phyloP scores from a whole-genome alignment of 2,329 filamentous ascomycete genomes.

The Graphilbum sp. region DNA sequence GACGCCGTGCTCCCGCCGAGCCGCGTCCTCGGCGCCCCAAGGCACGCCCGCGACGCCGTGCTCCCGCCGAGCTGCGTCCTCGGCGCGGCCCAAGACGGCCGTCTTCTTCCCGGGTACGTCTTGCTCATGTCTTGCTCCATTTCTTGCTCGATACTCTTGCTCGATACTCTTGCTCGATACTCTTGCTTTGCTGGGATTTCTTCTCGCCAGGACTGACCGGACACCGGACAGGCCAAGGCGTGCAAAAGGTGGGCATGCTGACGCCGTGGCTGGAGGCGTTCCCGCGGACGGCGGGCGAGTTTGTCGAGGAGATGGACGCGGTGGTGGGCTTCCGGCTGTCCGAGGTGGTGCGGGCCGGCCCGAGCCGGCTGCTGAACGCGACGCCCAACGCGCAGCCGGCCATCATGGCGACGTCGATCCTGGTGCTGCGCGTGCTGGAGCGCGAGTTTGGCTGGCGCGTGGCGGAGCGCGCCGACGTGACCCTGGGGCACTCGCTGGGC shows the following conservation, averaged over 20 bases:
- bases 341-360: slow-evolving; percentile 61
- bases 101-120: not conserved
- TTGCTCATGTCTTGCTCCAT: not conserved
- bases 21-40: too few relatives aligned
- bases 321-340: slow-evolving; percentile 61
- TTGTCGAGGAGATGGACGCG: slow-evolving; percentile 74
- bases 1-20: too few relatives aligned
- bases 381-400: slow-evolving; percentile 86
- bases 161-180: not conserved
- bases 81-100: not conserved
- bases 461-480: slow-evolving; percentile 57
- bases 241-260: slow-evolving; percentile 79
- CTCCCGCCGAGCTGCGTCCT: too few relatives aligned
- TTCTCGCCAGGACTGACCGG: too few relatives aligned
- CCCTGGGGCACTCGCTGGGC: slow-evolving; percentile 78
- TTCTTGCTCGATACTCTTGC: not conserved
- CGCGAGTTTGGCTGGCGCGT: slow-evolving; percentile 66
- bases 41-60: too few relatives aligned
- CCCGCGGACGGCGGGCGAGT: slow-evolving; percentile 55
- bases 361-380: slow-evolving; percentile 58
- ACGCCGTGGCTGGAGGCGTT: slow-evolving; percentile 77
- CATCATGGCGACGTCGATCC: slow-evolving; percentile 86
- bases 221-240: slow-evolving; percentile 80
- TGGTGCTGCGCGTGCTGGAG: slow-evolving; percentile 79
- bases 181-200: too few relatives aligned